Base-by-base conservation (phyloP, 2,329 filamentous ascomycete genomes). In the Pseudogymnoascus sp. region DNA sequence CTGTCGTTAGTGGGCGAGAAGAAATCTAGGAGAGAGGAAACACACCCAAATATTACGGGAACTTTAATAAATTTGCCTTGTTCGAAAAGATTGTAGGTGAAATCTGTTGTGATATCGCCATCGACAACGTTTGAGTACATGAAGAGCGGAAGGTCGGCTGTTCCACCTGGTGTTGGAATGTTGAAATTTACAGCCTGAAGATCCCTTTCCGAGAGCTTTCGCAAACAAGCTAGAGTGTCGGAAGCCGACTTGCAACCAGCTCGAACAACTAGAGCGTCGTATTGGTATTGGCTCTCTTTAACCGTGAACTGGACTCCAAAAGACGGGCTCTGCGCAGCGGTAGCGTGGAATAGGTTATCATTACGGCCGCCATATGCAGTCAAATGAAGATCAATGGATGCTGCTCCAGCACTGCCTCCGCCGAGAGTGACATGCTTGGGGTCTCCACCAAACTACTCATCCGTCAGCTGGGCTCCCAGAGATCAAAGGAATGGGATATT, bases 361-460 rank as follows among this genome's bases (percentile, higher is more conserved):
- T 81, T 72, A 5, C 73, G 71, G 10, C 80, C 82, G 2, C 77
- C 78, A 61, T 81, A 80, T 0, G 81, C 81, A 0, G 76, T 82
- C 41, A 90, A 77, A 24, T 89, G 84, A 36, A 88, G 76, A 29
- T 78, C 81, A n/a, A 90, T 78, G 3, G 84, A 85, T 1, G 79
- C 83, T 3, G 79, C 88, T 2, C 88, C 88, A 1, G 88, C 87
- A 60, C 84, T 88, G 64, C 80, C 83, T 8, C 89, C 89, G 13
- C 84, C 86, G 0, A 91, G 74, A 0, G 86, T 83, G 8, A 91
- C 85, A 65, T 88, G 86, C 0, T 77, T 68, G 1, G 87, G 85
- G 65, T 91, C 76, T 24, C 88, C 88, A 3, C 88, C 88, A 66
- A 92, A 92, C 71, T 82, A 71, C 3, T 70, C 63, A 17, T 35